A percentile compares a stretch with the other conserved stretches of the same genome.
Evolutionary conservation across 1,284 basidiomycete species (phyloP).

Genomic region (Ceratobasidium theobromae): DNA sequence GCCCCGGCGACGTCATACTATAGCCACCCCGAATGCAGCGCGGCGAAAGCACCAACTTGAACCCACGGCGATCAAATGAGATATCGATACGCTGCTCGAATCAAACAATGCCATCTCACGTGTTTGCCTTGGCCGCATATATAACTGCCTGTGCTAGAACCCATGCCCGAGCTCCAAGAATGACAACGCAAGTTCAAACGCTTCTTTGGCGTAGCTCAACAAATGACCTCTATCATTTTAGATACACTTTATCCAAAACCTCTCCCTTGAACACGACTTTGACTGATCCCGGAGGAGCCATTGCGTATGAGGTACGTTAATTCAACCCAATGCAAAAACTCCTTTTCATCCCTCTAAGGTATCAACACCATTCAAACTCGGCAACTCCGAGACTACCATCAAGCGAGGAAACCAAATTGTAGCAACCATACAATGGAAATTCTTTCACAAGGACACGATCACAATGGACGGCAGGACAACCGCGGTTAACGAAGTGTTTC

Average conservation of each 20-base stretch:
- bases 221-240: no score
- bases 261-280: slow-evolving; percentile 17
- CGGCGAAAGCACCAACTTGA: no score
- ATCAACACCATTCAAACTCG: neutral
- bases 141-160: no score
- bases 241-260: slow-evolving; percentile 14
- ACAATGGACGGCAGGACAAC: neutral
- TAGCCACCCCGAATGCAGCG: no score
- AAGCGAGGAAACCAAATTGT: neutral
- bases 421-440: slow-evolving; percentile 14
- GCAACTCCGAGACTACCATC: neutral
- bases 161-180: no score
- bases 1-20: no score
- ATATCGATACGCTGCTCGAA: no score
- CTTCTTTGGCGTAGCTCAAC: no score
- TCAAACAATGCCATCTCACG: no score
- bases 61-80: no score
- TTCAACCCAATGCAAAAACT: neutral
- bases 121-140: no score
- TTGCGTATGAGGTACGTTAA: slow-evolving; percentile 6
- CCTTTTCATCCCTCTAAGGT: neutral
- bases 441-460: neutral
- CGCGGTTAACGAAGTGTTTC: slow-evolving; percentile 4
- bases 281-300: slow-evolving; percentile 3
- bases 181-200: no score